These are phyloP conservation scores for Physaria fendleri DNA, from an alignment of 345 rosid genomes.

Conservation along the genomic window DNA sequence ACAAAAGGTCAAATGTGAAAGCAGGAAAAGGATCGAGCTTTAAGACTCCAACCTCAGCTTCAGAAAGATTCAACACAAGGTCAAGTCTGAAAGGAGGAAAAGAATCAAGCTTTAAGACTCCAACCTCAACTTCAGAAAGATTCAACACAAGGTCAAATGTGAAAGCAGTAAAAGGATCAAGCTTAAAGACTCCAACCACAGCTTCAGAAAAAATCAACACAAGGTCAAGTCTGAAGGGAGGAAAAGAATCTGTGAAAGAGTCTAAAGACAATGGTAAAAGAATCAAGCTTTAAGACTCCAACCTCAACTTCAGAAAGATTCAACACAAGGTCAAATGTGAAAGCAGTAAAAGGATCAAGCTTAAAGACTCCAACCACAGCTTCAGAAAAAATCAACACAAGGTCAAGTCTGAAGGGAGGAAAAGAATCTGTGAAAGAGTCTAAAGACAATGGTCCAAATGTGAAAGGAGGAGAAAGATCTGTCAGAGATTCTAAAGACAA, in stretches of 20 bases:
- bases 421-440: conserved; percentile 37
- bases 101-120: conserved; percentile 10
- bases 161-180: too few relatives aligned
- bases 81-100: conserved; percentile 23
- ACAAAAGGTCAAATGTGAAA: too few relatives aligned
- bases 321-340: conserved; percentile 19
- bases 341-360: too few relatives aligned
- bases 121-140: conserved; percentile 31
- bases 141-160: too few relatives aligned
- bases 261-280: conserved; percentile 1
- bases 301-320: conserved; percentile 31
- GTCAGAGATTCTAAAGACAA: background rate
- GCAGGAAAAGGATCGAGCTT: conserved; percentile 24
- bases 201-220: too few relatives aligned
- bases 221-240: too few relatives aligned
- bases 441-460: conserved; percentile 17
- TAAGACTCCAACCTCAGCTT: conserved; percentile 15
- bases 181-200: too few relatives aligned
- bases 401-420: too few relatives aligned
- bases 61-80: conserved; percentile 29
- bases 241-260: conserved; percentile 41
- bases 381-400: conserved; percentile 38
- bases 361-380: conserved; percentile 6
- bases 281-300: conserved; percentile 9
- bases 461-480: conserved; percentile 20